Evolutionary conservation across 768 basidiomycete genomes (phyloP).

Genomic region (Lenzites betulinus): DNA sequence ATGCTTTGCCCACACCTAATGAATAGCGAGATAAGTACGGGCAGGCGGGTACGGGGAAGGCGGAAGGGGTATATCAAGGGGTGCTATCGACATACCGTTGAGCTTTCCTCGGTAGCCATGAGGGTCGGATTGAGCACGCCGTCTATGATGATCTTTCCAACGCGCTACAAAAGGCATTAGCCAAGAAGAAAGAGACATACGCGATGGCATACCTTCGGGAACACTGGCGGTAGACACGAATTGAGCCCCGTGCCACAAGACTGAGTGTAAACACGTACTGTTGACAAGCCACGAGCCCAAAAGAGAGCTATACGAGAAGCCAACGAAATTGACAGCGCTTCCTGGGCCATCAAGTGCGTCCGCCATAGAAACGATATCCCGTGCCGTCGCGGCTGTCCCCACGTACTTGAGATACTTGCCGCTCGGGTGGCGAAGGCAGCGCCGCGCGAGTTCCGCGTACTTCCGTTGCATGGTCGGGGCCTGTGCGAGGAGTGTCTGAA

Average conservation of each 20-base stretch:
- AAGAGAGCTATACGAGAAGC: conserved; percentile 10
- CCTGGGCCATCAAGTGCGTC: conserved; percentile 11
- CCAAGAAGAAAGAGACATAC: neutral
- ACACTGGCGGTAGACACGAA: neutral
- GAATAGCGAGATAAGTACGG: neutral
- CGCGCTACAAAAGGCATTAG: neutral
- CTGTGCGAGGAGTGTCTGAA: neutral
- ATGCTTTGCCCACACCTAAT: neutral
- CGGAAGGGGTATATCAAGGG: too few species aligned
- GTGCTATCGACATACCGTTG: neutral
- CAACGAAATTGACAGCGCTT: conserved; percentile 6
- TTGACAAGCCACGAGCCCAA: conserved; percentile 9
- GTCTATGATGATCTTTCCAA: conserved; percentile 11
- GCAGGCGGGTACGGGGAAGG: too few species aligned
- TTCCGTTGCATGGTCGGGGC: conserved; percentile 8
- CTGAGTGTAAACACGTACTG: neutral
- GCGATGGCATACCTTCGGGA: conserved; percentile 5
- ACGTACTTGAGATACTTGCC: conserved; percentile 8
- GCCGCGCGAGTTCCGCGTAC: conserved; percentile 3
- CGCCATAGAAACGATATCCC: conserved; percentile 11
- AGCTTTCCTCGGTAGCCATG: neutral
- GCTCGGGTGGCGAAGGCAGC: neutral
- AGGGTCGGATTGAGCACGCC: conserved; percentile 7
- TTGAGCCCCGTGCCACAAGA: neutral
- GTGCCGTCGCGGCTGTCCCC: conserved; percentile 9